These are phyloP conservation scores for Peziza echinospora DNA, from an alignment of 495 filamentous ascomycete species.

Conservation along the genomic window DNA sequence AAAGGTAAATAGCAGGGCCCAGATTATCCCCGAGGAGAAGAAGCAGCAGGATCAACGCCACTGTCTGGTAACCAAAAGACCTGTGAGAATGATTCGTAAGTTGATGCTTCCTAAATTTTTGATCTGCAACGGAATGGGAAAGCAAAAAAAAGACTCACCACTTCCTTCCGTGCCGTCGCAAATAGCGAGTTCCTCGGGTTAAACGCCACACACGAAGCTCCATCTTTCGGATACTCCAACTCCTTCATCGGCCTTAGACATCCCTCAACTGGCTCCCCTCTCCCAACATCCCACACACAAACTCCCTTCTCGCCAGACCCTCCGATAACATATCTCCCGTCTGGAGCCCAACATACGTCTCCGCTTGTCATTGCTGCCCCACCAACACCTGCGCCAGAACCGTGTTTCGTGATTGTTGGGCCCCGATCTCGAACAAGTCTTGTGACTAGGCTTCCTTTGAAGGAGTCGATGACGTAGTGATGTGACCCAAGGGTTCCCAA, in stretches of 20 bases:
- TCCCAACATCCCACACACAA: slow-evolving; percentile 60
- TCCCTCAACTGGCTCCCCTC: slow-evolving; percentile 27
- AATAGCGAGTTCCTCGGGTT: slow-evolving; percentile 83
- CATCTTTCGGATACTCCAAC: slow-evolving; percentile 34
- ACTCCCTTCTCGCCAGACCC: slow-evolving; percentile 50
- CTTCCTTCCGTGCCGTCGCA: slow-evolving; percentile 66
- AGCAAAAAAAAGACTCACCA: slow-evolving; percentile 26
- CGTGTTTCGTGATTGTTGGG: slow-evolving; percentile 15
- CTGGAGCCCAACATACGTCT: slow-evolving; percentile 70
- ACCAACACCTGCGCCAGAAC: not conserved
- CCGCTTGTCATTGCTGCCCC: slow-evolving; percentile 32
- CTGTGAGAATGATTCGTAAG: too few relatives aligned
- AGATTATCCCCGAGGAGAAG: too few relatives aligned
- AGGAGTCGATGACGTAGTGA: slow-evolving; percentile 80
- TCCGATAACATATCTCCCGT: slow-evolving; percentile 68
- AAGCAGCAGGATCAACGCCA: too few relatives aligned
- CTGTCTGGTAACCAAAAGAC: too few relatives aligned
- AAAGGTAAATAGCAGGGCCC: too few relatives aligned
- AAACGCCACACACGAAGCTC: slow-evolving; percentile 44
- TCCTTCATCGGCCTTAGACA: slow-evolving; percentile 41
- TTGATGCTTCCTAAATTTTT: too few relatives aligned
- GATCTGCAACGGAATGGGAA: too few relatives aligned
- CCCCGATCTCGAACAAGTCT: slow-evolving; percentile 29
- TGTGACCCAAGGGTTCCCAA: slow-evolving; percentile 57
- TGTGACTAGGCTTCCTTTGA: slow-evolving; percentile 50